Conservation (phyloP, 768 basidiomycete genomes). For the Termitomyces sp. region DNA sequence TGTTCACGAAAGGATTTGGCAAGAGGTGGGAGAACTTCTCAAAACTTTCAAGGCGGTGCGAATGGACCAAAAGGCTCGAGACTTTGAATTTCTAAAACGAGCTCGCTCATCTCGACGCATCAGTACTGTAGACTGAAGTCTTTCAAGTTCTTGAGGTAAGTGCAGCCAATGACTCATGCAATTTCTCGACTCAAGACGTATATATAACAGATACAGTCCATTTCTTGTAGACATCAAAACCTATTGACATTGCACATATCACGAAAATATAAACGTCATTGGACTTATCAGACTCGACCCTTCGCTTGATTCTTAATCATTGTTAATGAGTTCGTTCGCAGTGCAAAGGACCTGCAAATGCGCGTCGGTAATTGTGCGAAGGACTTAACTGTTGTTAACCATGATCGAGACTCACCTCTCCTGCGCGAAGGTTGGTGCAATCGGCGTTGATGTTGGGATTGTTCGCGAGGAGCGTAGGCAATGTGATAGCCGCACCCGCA, state of each 20-base stretch:
- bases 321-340: background rate
- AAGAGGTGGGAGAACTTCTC: background rate
- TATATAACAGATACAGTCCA: background rate
- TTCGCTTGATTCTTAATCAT: background rate
- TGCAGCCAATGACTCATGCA: background rate
- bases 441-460: conserved; percentile 57
- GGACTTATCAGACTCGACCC: too few species aligned
- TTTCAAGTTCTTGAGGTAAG: background rate
- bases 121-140: background rate
- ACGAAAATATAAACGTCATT: background rate
- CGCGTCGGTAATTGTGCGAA: background rate
- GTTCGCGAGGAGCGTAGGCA: conserved; percentile 48
- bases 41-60: background rate
- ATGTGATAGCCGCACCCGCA: conserved; percentile 34
- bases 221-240: background rate
- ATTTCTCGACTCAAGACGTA: background rate
- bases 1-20: background rate
- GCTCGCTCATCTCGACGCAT: background rate
- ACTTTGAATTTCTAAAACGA: background rate
- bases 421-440: conserved; percentile 55
- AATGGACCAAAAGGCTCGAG: background rate
- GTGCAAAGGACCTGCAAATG: conserved; percentile 11
- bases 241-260: background rate
- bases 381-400: background rate
- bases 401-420: conserved; percentile 39